Conservation (phyloP, 1,284 basidiomycete species). For the Coniferiporia sulphurascens region DNA sequence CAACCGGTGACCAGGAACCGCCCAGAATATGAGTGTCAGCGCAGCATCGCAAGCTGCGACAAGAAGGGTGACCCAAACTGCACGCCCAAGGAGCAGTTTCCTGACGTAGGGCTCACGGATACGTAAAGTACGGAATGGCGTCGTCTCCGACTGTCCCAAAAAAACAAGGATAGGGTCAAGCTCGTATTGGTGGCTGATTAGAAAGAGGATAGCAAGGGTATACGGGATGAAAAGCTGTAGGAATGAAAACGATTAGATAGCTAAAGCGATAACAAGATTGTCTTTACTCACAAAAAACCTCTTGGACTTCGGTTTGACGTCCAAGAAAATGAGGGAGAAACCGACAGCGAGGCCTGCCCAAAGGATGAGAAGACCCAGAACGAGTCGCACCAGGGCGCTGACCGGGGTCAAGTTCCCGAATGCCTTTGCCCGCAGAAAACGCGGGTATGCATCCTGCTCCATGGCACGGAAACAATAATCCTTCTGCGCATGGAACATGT, state of each 20-base stretch:
- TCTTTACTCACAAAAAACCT: slow-evolving; percentile 83
- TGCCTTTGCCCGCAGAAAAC: slow-evolving; percentile 93
- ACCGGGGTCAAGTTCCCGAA: slow-evolving; percentile 96
- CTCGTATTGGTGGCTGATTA: slow-evolving; percentile 94
- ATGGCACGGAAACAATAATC: slow-evolving; percentile 96
- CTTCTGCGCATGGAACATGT: slow-evolving; percentile 97
- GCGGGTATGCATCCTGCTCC: slow-evolving; percentile 96
- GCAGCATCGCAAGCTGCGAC: slow-evolving; percentile 66
- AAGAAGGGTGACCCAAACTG: slow-evolving; percentile 78
- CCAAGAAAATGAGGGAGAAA: slow-evolving; percentile 91
- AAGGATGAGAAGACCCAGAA: slow-evolving; percentile 79
- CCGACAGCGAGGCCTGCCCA: slow-evolving; percentile 90
- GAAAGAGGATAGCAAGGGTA: slow-evolving; percentile 81
- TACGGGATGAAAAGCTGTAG: slow-evolving; percentile 90
- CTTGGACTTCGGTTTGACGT: slow-evolving; percentile 83
- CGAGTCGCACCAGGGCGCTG: slow-evolving; percentile 78
- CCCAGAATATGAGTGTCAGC: slow-evolving; percentile 87
- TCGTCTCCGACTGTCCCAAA: slow-evolving; percentile 80
- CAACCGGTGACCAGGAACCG: slow-evolving; percentile 84
- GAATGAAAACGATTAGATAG: slow-evolving; percentile 19
- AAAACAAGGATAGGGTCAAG: slow-evolving; percentile 90
- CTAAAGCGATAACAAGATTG: not conserved
- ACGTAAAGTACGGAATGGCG: slow-evolving; percentile 86
- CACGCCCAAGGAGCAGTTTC: slow-evolving; percentile 82
- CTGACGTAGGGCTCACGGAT: slow-evolving; percentile 92